These are phyloP conservation scores for Alloteropsis semialata DNA, from an alignment of 176 grass and related monocot species.

Conservation along the genomic window DNA sequence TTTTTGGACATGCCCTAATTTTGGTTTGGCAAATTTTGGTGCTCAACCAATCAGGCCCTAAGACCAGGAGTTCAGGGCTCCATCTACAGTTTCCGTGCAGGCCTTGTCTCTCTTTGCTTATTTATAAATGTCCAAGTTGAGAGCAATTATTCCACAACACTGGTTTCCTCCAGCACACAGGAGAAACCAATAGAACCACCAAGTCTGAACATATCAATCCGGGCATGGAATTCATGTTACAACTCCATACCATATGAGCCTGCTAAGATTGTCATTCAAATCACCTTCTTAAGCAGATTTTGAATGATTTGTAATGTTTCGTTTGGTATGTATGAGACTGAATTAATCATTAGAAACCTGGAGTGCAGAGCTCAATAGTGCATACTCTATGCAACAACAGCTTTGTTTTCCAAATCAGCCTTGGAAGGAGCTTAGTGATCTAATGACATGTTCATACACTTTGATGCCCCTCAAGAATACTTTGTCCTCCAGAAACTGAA, in stretches of 20 bases:
- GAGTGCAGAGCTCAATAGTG: neutral
- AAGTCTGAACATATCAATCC: neutral
- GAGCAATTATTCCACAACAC: neutral
- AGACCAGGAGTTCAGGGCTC: neutral
- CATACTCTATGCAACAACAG: neutral
- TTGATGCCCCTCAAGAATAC: conserved; percentile 85
- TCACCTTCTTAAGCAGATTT: neutral
- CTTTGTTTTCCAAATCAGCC: conserved; percentile 14
- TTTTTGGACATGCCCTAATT: no score
- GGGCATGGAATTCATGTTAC: neutral
- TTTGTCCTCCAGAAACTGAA: conserved; percentile 82
- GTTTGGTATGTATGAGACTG: neutral
- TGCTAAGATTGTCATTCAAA: neutral
- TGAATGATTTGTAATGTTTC: neutral
- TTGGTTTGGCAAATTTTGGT: no score
- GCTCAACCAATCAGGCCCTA: no score
- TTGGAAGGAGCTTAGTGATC: conserved; percentile 60
- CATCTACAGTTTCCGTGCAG: neutral
- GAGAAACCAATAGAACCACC: neutral
- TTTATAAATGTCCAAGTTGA: neutral
- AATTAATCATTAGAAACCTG: neutral
- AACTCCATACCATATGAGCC: neutral
- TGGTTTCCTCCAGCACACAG: neutral
- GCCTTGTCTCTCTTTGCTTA: neutral
- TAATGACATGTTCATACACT: conserved; percentile 79